Evolutionary conservation across 202 grass and related monocot genomes (phyloP).

Genomic region (Panicum virgatum): DNA sequence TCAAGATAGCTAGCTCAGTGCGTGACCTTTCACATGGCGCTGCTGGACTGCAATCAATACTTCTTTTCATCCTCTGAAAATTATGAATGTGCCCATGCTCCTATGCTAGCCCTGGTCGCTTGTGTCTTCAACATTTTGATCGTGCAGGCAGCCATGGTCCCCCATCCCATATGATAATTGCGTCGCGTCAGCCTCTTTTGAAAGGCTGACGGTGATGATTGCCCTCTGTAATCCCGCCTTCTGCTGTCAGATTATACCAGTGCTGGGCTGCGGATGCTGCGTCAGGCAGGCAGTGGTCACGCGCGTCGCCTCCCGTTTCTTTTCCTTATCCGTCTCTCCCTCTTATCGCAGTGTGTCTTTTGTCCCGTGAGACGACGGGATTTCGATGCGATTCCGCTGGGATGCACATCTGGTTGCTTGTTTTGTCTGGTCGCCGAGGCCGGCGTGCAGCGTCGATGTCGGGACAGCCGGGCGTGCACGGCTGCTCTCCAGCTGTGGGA

Average conservation of each 20-base stretch:
- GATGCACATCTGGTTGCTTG: not conserved
- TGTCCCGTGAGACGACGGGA: not conserved
- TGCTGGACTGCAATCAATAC: not conserved
- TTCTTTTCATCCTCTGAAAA: not conserved
- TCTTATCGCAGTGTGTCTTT: not conserved
- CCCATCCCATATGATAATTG: conserved; percentile 4
- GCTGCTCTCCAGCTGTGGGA: conserved; percentile 10
- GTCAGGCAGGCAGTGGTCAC: conserved; percentile 10
- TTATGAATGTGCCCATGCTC: conserved; percentile 21
- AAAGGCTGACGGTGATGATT: conserved; percentile 20
- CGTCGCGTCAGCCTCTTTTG: not conserved
- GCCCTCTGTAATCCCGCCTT: not conserved
- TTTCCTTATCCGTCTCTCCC: conserved; percentile 3
- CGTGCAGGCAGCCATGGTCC: not conserved
- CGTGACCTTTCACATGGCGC: conserved; percentile 24
- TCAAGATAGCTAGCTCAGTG: not conserved
- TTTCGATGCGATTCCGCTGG: not conserved
- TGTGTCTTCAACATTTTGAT: not conserved
- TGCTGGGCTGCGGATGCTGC: not conserved
- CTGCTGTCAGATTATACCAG: not conserved
- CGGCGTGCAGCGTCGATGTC: conserved; percentile 34
- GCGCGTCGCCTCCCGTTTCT: conserved; percentile 28
- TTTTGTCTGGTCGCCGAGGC: conserved; percentile 11
- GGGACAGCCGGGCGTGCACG: conserved; percentile 35
- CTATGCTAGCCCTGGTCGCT: not conserved